Base-by-base conservation (phyloP, 495 filamentous ascomycete genomes). In the Thozetella sp. region DNA sequence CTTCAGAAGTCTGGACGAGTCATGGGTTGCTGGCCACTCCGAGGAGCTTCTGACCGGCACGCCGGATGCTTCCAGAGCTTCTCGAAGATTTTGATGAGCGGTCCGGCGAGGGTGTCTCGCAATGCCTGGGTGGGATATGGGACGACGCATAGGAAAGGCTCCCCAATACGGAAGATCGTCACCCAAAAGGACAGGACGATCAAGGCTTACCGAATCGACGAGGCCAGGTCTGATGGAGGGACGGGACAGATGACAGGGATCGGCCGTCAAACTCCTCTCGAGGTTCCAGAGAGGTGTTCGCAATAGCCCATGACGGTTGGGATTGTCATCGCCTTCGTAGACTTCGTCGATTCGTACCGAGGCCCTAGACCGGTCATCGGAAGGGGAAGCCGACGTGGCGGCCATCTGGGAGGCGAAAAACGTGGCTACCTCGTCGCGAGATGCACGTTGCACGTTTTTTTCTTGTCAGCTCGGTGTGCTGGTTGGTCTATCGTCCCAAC, bases 21-120 rank as follows among this genome's bases (percentile, higher is more conserved):
- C 58, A 51, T 10, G 23, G 25, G 22, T 51, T 57, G 46, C 53
- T 59, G 57, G 53, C 37, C 57, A 57, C 60, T 23, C 25, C 48
- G 37, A 57, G 25, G 25, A 55, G 62, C 55, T 52, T 64, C 62
- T 57, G 58, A 61, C 58, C 62, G 62, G 62, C 62, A 61, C 58
- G 58, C 62, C 11, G 62, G 46, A 60, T 45, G 51, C 55, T 55
- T 48, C 58, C 24, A 58, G 56, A 64, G 62, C 62, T 64, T 64
- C 62, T 64, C 46, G 62, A 64, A 64, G 56, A 37, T 27, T 43
- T 22, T n/a, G 26, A 55, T 25, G 61, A 51, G 56, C 54, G 20
- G 26, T 30, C 25, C 51, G 51, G 62, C 37, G 45, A 25, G 53
- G 54, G 59, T 46, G 59, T 20, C 50, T 23, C 26, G 22, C 61